Evolutionary conservation across 163 green algal genomes (phyloP).

Genomic region (Scenedesmus sp.): DNA sequence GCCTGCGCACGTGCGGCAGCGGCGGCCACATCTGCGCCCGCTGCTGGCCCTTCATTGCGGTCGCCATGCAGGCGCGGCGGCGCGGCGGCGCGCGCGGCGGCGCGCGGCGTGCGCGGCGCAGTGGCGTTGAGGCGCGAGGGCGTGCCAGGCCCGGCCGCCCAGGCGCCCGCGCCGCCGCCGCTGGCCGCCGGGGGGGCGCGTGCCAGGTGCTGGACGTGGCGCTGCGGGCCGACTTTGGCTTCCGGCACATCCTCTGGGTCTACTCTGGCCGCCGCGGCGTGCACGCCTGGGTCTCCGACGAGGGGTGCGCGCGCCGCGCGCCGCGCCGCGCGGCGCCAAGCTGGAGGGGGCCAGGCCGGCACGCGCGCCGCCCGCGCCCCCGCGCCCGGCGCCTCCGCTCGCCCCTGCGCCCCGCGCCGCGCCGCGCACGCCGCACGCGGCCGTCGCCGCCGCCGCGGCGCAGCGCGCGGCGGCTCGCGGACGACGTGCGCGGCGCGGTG

Average conservation of each 20-base stretch:
- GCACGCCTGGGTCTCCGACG: constrained; percentile 98
- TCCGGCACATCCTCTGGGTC: constrained; percentile 97
- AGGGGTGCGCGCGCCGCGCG: constrained; percentile 67
- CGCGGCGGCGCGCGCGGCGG: no score
- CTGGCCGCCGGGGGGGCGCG: no score
- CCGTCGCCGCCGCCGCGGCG: neutral
- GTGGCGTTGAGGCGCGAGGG: no score
- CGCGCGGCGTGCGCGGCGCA: no score
- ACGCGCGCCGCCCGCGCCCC: no score
- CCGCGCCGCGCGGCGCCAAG: no score
- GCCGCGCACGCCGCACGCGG: no score
- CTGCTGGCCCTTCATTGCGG: constrained; percentile 98
- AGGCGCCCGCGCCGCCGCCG: neutral
- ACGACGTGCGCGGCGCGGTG: constrained; percentile 89
- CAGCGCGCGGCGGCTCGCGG: constrained; percentile 81
- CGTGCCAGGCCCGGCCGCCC: no score
- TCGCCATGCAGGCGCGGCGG: constrained; percentile 85
- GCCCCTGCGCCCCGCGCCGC: no score
- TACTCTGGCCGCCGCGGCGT: constrained; percentile 96
- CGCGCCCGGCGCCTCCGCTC: no score
- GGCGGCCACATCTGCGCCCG: constrained; percentile 89
- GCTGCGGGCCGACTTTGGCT: constrained; percentile 97
- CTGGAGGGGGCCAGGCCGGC: no score
- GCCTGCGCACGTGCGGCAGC: constrained; percentile 90
- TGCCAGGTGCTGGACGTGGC: constrained; percentile 86